Base-by-base conservation (phyloP, 345 rosid genomes). In the Gossypium anomalum region DNA sequence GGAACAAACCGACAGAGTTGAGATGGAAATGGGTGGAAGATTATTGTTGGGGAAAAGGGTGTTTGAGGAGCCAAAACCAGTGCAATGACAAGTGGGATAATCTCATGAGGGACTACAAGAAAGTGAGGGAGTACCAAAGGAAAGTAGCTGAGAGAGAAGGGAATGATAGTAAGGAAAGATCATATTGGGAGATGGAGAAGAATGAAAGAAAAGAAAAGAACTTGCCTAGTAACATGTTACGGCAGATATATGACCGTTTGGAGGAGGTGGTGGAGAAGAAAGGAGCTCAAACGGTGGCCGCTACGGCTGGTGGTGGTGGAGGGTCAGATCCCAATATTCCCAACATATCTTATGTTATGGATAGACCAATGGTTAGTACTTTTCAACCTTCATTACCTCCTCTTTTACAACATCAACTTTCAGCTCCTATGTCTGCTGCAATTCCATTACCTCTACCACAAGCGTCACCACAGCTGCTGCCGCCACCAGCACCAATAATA, bases 31-130 rank as follows among this genome's bases (percentile, higher is more conserved):
- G 98, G 97, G 92, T 93, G 74, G 98, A 93, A 76, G 97, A 92
- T 73, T 92, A 88, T 75, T 92, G 97, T 70, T 90, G 94, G 94
- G 82, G 86, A 27, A 85, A 84, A 81, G 87, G 82, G 1, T 92
- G 98, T 78, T 78, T 80, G 79, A 86, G 98, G 78, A 92, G 96
- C 76, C 98, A 93, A 79, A 93, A 93, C 79, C 97, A 93, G 80
- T 93, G 98, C 83, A 93, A 93, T 80, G 98, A 93, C 86, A 93
- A 93, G 81, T 92, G 97, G 96, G 97, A 94, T 72, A 94, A 94
- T 82, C 91, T 94, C 77, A 92, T 90, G 97, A 88, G 98, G 80
- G 97, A 94, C 47, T 94, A 89, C 89, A 90, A 94, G 88, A 94
- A 90, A 67, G 92, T 92, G 8, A 85, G 97, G 44, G 97, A 92